Conservation (phyloP, 257 asterid genomes). For the Rhazya stricta region DNA sequence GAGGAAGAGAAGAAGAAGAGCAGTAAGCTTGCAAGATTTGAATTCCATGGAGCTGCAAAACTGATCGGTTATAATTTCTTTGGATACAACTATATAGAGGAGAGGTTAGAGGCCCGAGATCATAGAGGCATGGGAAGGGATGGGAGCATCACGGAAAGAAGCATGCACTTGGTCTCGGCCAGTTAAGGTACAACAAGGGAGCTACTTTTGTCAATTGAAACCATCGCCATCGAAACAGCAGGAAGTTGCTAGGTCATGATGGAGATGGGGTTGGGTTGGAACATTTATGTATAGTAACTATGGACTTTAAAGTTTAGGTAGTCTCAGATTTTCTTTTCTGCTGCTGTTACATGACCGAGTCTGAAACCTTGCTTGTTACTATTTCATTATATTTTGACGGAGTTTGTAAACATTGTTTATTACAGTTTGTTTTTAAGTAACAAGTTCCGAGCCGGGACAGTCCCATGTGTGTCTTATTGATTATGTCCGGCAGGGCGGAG, state of each 20-base stretch:
- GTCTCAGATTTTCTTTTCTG: background rate
- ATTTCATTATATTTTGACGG: background rate
- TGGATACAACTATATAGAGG: background rate
- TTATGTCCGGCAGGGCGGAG: slow-evolving; percentile 18
- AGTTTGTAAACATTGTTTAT: background rate
- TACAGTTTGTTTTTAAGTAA: background rate
- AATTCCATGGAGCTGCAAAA: slow-evolving; percentile 27
- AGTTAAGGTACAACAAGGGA: slow-evolving; percentile 16
- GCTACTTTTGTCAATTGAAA: slow-evolving; percentile 31
- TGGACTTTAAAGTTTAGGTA: background rate
- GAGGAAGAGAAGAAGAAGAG: slow-evolving; percentile 30
- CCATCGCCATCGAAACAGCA: slow-evolving; percentile 56
- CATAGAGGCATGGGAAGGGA: background rate
- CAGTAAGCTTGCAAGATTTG: slow-evolving; percentile 5
- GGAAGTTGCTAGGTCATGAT: slow-evolving; percentile 46
- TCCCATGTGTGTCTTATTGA: slow-evolving; percentile 61
- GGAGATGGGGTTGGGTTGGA: slow-evolving; percentile 46
- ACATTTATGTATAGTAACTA: background rate
- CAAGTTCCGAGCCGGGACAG: slow-evolving; percentile 24
- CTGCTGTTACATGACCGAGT: no score
- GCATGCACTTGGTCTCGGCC: background rate
- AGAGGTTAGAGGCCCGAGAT: background rate
- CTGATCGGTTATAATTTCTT: background rate
- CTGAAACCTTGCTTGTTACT: no score
- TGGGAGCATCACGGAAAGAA: slow-evolving; percentile 13